Evolutionary conservation across 2,329 filamentous ascomycete genomes (phyloP).

Genomic region (Nakataea oryzae): DNA sequence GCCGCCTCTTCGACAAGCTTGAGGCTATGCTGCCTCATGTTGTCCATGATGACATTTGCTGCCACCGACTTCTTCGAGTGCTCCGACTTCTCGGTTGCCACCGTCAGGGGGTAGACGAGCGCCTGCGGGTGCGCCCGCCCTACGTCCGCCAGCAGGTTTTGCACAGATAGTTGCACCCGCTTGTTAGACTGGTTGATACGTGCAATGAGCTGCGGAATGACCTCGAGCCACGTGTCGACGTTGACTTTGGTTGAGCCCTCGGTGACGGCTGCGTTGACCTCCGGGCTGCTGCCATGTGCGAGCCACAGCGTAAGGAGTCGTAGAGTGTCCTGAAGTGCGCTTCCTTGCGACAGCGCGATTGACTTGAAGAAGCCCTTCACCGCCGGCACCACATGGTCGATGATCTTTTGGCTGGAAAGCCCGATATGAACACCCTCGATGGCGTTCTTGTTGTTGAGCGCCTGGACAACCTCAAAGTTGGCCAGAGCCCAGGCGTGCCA

Average conservation of each 20-base stretch:
- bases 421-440: conserved; percentile 21
- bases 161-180: conserved; percentile 79
- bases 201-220: conserved; percentile 94
- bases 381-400: conserved; percentile 87
- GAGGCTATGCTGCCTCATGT: conserved; percentile 90
- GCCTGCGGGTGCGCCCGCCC: conserved; percentile 93
- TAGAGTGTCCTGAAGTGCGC: conserved; percentile 90
- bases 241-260: conserved; percentile 88
- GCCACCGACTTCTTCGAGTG: conserved; percentile 79
- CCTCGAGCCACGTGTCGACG: conserved; percentile 96
- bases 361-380: conserved; percentile 96
- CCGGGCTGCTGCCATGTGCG: conserved; percentile 74
- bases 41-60: conserved; percentile 91
- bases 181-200: conserved; percentile 93
- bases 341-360: conserved; percentile 81
- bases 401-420: conserved; percentile 26
- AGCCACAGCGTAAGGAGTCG: conserved; percentile 94
- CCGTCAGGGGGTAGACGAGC: conserved; percentile 90
- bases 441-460: conserved; percentile 57
- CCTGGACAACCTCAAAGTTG: conserved; percentile 96
- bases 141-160: conserved; percentile 84
- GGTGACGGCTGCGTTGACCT: conserved; percentile 80
- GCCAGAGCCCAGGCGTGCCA: conserved; percentile 98
- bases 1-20: conserved; percentile 91
- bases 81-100: conserved; percentile 81